A percentile compares a stretch with the other conserved stretches of the same genome.
phyloP scores from a whole-genome alignment of 805 yeast species.

The Kazachstania kunashirensis region DNA sequence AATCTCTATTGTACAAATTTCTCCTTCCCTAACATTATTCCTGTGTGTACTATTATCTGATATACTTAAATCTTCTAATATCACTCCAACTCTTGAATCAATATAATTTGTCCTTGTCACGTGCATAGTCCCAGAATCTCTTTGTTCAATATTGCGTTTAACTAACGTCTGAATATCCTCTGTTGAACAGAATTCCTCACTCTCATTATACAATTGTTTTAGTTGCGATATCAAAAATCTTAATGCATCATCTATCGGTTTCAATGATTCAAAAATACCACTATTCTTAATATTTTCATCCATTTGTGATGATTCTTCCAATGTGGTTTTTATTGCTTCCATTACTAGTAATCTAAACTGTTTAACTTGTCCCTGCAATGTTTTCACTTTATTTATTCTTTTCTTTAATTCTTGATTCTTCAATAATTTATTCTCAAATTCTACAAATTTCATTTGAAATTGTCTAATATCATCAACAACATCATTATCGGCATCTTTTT shows the following conservation, averaged over 20 bases:
- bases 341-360: constrained; percentile 13
- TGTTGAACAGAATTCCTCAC: constrained; percentile 21
- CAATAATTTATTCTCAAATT: constrained; percentile 15
- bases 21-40: neutral
- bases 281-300: constrained; percentile 4
- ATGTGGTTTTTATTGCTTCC: constrained; percentile 3
- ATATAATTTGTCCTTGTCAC: constrained; percentile 6
- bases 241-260: constrained; percentile 25
- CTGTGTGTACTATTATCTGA: neutral
- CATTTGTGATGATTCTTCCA: neutral
- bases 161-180: constrained; percentile 12
- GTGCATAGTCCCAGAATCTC: neutral
- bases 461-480: constrained; percentile 7
- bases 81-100: constrained; percentile 3
- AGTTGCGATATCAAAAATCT: constrained; percentile 19
- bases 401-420: constrained; percentile 13
- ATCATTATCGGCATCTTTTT: constrained; percentile 6
- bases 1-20: neutral
- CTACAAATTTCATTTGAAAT: constrained; percentile 14
- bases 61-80: neutral
- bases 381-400: constrained; percentile 11
- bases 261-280: constrained; percentile 14
- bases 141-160: neutral
- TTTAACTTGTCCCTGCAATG: constrained; percentile 17
- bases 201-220: constrained; percentile 18